These are phyloP conservation scores for Corrigiola litoralis DNA, from an alignment of 179 eudicot species.

Conservation along the genomic window DNA sequence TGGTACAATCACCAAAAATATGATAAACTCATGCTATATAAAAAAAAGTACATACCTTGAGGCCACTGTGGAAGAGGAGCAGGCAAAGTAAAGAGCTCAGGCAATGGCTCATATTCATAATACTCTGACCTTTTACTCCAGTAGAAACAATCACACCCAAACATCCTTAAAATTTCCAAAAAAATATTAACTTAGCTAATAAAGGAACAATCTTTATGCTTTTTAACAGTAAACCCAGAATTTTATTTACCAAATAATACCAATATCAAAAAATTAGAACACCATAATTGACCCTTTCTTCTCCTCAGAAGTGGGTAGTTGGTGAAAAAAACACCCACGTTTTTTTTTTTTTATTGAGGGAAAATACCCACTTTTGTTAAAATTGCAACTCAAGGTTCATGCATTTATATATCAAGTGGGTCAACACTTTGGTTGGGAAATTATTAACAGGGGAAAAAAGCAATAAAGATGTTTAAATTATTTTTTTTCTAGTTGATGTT, in stretches of 20 bases:
- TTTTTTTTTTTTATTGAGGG: too few relatives aligned
- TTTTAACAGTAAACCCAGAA: slow-evolving; percentile 1
- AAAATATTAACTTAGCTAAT: background rate
- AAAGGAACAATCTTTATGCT: too few relatives aligned
- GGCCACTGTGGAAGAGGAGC: slow-evolving; percentile 76
- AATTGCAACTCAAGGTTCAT: background rate
- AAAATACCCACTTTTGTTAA: too few relatives aligned
- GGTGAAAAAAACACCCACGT: background rate
- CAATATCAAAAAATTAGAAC: slow-evolving; percentile 8
- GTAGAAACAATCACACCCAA: slow-evolving; percentile 55
- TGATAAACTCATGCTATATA: background rate
- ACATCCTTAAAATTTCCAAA: slow-evolving; percentile 35
- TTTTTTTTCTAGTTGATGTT: background rate
- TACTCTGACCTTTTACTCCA: slow-evolving; percentile 39
- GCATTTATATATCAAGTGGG: background rate
- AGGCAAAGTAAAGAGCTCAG: slow-evolving; percentile 59
- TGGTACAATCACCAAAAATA: too few relatives aligned
- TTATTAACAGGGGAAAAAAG: background rate
- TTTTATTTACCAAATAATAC: background rate
- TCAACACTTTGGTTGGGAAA: background rate
- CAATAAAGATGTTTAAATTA: background rate
- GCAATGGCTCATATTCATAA: slow-evolving; percentile 20
- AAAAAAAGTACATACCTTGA: slow-evolving; percentile 38
- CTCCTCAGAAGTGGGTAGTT: slow-evolving; percentile 3
- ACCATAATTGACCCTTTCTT: slow-evolving; percentile 1